Evolutionary conservation across 2,329 filamentous ascomycete genomes (phyloP).

Genomic region (Trichophyton benhamiae): DNA sequence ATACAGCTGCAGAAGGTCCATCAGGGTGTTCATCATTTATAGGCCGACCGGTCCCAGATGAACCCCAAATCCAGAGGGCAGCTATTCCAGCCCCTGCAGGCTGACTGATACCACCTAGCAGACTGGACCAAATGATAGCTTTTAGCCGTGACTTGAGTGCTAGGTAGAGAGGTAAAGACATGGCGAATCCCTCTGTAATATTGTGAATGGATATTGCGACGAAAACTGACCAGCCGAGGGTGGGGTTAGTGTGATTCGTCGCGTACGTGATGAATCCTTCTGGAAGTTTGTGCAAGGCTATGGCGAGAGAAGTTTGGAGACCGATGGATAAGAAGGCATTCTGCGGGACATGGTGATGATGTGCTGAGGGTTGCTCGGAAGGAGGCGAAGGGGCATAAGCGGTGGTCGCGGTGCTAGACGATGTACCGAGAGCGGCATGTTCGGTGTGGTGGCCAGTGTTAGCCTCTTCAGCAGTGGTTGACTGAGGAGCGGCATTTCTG

Average conservation of each 20-base stretch:
- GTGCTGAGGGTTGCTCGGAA: slow-evolving; percentile 33
- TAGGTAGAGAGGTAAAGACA: slow-evolving; percentile 85
- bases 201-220: slow-evolving; percentile 96
- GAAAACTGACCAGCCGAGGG: slow-evolving; percentile 81
- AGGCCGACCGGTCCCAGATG: slow-evolving; percentile 35
- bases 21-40: slow-evolving; percentile 11
- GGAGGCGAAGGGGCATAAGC: slow-evolving; percentile 2
- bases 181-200: slow-evolving; percentile 90
- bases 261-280: slow-evolving; percentile 84
- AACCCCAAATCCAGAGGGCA: slow-evolving; percentile 70
- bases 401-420: background rate
- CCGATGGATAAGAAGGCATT: slow-evolving; percentile 91
- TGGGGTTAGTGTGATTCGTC: slow-evolving; percentile 88
- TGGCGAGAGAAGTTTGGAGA: slow-evolving; percentile 90
- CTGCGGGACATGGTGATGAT: slow-evolving; percentile 89
- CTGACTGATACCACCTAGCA: slow-evolving; percentile 77
- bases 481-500: background rate
- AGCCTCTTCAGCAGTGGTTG: background rate
- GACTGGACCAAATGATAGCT: slow-evolving; percentile 71
- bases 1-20: slow-evolving; percentile 42
- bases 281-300: slow-evolving; percentile 90
- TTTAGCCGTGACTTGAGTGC: slow-evolving; percentile 67
- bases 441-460: background rate
- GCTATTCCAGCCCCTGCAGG: slow-evolving; percentile 76
- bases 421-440: background rate